A percentile compares a stretch with the other conserved stretches of the same genome.
These are phyloP conservation scores for Astraeus odoratus DNA, from an alignment of 768 basidiomycete species.

Conservation along the genomic window DNA sequence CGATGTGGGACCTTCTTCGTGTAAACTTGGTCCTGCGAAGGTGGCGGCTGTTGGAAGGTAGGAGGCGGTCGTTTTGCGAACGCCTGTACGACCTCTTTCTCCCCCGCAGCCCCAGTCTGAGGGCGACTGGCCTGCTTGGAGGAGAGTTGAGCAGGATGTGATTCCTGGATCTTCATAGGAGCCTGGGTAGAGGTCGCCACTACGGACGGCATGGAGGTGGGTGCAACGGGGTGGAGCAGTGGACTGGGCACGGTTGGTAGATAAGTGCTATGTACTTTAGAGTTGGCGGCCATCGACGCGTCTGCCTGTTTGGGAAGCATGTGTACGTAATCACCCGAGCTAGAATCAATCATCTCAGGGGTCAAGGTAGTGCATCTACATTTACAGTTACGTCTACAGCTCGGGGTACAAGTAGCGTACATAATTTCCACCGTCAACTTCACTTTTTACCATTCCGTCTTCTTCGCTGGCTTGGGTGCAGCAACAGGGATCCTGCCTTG, in stretches of 20 bases:
- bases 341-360: too few species aligned
- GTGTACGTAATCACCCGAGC: too few species aligned
- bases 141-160: conserved; percentile 10
- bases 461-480: conserved; percentile 32
- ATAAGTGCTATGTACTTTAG: too few species aligned
- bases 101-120: conserved; percentile 4
- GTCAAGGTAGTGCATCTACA: too few species aligned
- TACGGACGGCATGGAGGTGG: conserved; percentile 12
- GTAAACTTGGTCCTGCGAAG: conserved; percentile 28
- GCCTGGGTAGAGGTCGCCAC: conserved; percentile 9
- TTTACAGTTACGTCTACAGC: neutral
- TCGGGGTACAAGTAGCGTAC: neutral
- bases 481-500: conserved; percentile 61
- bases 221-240: neutral
- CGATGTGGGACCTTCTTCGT: conserved; percentile 61
- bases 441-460: conserved; percentile 65
- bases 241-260: conserved; percentile 1
- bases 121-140: conserved; percentile 6
- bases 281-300: too few species aligned
- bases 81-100: conserved; percentile 11
- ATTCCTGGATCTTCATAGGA: conserved; percentile 10
- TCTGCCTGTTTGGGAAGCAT: too few species aligned
- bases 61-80: conserved; percentile 14
- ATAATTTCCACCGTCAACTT: neutral
- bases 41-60: conserved; percentile 18